Percentiles rank a stretch among this genome's conserved stretches.
Evolutionary conservation across 2,329 filamentous ascomycete genomes (phyloP).

Genomic region (Fusarium sp.): DNA sequence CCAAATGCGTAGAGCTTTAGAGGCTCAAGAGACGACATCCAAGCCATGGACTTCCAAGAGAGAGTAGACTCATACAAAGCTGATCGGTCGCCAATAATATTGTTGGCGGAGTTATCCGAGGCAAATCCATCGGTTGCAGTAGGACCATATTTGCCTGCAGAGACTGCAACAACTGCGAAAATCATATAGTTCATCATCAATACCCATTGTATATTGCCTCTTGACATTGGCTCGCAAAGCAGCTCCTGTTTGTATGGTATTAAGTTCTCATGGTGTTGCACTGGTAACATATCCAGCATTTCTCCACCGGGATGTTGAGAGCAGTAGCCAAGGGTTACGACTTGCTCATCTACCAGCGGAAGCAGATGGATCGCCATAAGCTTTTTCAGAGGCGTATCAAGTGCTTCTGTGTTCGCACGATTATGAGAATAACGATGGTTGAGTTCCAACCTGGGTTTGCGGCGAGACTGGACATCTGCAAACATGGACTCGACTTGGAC

Average conservation of each 20-base stretch:
- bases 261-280: not conserved
- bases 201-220: not conserved
- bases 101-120: not conserved
- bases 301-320: not conserved
- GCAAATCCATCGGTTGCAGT: rapidly evolving
- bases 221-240: not conserved
- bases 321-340: not conserved
- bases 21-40: not conserved
- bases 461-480: not conserved
- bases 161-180: not conserved
- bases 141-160: not conserved
- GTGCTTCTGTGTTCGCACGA: not conserved
- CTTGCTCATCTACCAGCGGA: not conserved
- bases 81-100: not conserved
- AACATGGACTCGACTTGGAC: not conserved
- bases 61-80: not conserved
- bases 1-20: rapidly evolving
- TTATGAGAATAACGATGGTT: not conserved
- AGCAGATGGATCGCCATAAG: not conserved
- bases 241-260: not conserved
- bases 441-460: not conserved
- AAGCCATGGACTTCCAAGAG: not conserved
- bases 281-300: not conserved
- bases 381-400: not conserved
- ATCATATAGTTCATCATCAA: not conserved